Percentiles rank a stretch among this genome's conserved stretches.
Conservation (phyloP, 345 rosid genomes). For the Cardiospermum halicacabum region DNA sequence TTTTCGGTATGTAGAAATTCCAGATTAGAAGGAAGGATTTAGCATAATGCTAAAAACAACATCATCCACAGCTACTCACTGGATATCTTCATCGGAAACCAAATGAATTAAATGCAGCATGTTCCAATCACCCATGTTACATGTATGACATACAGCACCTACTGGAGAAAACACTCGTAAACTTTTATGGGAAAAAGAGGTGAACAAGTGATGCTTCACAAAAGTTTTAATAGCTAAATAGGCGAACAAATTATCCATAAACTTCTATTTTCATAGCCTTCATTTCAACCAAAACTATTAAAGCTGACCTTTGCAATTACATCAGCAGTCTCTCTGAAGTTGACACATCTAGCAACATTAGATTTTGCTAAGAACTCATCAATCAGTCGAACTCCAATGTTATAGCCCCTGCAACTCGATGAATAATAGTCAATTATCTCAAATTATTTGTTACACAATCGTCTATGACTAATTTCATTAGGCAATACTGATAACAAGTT, state of each 20-base stretch:
- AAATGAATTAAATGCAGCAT: not conserved
- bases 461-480: conserved; percentile 3
- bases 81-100: not conserved
- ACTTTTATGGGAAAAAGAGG: no score
- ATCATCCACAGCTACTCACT: not conserved
- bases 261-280: not conserved
- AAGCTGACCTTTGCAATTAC: conserved; percentile 72
- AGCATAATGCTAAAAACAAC: not conserved
- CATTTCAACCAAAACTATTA: not conserved
- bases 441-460: not conserved
- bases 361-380: conserved; percentile 95
- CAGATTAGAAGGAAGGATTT: not conserved
- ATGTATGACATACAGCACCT: not conserved
- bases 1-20: not conserved
- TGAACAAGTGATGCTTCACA: no score
- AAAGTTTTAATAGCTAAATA: no score
- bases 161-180: not conserved
- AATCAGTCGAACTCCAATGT: conserved; percentile 73
- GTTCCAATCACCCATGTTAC: not conserved
- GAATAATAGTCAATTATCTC: not conserved
- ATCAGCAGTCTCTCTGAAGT: conserved; percentile 91
- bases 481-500: no score
- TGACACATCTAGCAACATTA: conserved; percentile 77
- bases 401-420: conserved; percentile 70
- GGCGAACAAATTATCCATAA: not conserved